Base-by-base conservation (phyloP, 2,329 filamentous ascomycete genomes). In the Dothidotthia symphoricarpi region DNA sequence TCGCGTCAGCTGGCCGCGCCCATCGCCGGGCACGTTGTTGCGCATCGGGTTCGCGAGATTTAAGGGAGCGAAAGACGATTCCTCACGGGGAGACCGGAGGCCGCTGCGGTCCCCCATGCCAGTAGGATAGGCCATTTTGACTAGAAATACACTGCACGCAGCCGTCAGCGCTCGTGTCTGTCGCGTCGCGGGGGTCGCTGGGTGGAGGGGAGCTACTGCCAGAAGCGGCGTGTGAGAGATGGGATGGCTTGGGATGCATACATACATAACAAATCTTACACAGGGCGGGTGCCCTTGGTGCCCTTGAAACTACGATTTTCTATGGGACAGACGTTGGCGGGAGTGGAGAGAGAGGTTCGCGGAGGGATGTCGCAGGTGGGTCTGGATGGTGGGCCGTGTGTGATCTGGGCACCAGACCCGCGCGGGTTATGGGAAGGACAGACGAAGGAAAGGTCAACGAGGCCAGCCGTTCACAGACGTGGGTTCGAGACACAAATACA, bases 1-100 rank as follows among this genome's bases (percentile, higher is more conserved):
- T 61, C 91, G 84, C 69, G 90, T 88, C 64, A 97, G 76, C 56
- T 82, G 83, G 48, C 81, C 80, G 68, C 90, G 83, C 51, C 79
- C 78, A 63, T 95, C 88, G 67, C 81, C 77, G 49, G 77, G 66
- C 61, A 73, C 75, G 61, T 79, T 77, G 65, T 69, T 68, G 48
- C 86, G 82, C 55, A 81, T 80, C 61, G 69, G 83, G 59, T 86
- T 84, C 6, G 50, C 43, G 37, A 53, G 43, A 59, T 83, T 82
- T 68, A 88, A 81, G 53, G 82, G 80, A 63, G 83, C 81, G 72
- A 89, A 86, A 51, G 83, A 74, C 58, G 80, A 72, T 61, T 95
- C 88, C 70, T 84, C 85, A 57, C 83, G 81, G 39, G 87, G 81
- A 55, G 86, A 86, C 35, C 69, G 86, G 82, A 69, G 89, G 70